These are phyloP conservation scores for Arthrinium puccinioides DNA, from an alignment of 2,329 filamentous ascomycete species.

Conservation along the genomic window DNA sequence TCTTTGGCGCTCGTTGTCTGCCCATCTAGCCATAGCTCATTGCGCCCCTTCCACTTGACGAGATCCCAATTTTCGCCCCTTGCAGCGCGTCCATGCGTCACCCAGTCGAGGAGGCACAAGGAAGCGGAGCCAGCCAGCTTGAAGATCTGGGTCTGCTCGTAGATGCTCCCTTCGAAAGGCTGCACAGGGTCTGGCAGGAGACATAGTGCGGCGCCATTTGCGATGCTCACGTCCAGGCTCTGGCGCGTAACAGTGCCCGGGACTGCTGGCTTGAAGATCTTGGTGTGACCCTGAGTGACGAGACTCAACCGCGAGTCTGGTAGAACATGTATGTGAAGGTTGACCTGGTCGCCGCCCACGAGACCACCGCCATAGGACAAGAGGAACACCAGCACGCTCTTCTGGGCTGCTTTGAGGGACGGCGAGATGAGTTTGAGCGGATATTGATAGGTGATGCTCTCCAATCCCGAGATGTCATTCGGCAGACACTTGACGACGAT, in stretches of 20 bases:
- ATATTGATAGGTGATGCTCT: slow-evolving; percentile 80
- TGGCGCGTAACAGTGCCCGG: slow-evolving; percentile 51
- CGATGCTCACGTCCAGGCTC: slow-evolving; percentile 42
- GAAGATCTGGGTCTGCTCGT: slow-evolving; percentile 79
- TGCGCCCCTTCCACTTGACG: slow-evolving; percentile 69
- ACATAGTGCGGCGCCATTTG: slow-evolving; percentile 47
- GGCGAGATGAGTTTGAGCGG: slow-evolving; percentile 90
- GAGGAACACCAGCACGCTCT: slow-evolving; percentile 75
- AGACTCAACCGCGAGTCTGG: slow-evolving; percentile 58
- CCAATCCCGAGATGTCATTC: slow-evolving; percentile 62
- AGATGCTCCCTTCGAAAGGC: slow-evolving; percentile 77
- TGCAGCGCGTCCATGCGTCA: slow-evolving; percentile 78
- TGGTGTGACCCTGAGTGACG: slow-evolving; percentile 77
- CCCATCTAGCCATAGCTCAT: slow-evolving; percentile 67
- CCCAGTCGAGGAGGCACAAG: slow-evolving; percentile 87
- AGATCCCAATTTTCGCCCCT: slow-evolving; percentile 88
- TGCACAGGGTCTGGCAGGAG: slow-evolving; percentile 87
- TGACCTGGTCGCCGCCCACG: slow-evolving; percentile 77
- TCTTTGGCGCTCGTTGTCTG: slow-evolving; percentile 25
- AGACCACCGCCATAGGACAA: slow-evolving; percentile 93
- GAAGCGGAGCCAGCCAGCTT: slow-evolving; percentile 48
- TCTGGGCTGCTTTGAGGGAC: slow-evolving; percentile 53
- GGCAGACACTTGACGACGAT: slow-evolving; percentile 70
- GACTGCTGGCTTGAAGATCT: slow-evolving; percentile 78
- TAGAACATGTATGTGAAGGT: slow-evolving; percentile 62